Base-by-base conservation (phyloP, 495 filamentous ascomycete genomes). In the Massariosphaeria phaeospora region DNA sequence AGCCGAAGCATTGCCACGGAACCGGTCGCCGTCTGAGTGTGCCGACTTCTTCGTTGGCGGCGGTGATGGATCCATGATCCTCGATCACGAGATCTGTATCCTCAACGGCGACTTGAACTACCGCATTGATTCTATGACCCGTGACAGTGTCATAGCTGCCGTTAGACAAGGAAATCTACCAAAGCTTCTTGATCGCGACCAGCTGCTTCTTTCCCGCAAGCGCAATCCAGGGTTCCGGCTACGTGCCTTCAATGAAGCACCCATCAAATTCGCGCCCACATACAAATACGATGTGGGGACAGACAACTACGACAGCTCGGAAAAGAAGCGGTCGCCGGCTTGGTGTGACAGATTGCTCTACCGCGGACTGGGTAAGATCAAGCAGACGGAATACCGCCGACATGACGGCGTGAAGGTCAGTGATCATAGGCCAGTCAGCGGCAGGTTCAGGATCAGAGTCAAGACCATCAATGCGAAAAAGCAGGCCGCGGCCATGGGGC, bases 91-190 rank as follows among this genome's bases (percentile, higher is more conserved):
- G 68, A 84, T 97, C 17, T 98, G 93, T 64, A 83, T 98, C 44
- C 70, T 96, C 17, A 96, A 97, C 66, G 93, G 93, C 15, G 93
- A 98, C 66, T 80, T 98, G 36, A 98, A 98, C 68, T 98, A 98
- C 71, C 90, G 93, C 34, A 97, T 98, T 63, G 93, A 98, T 68
- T 84, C 89, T n/a, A 95, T 96, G 77, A 84, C 85, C 17, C 85
- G 93, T 9, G 86, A 96, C 63, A 86, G 86, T 7, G 90, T 97
- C 30, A 85, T 98, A 44, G 83, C 83, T 48, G 88, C 85, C 0
- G 76, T 96, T 45, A 84, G 84, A 35, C 72, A 81, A 40, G 83
- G 84, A 55, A 95, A 96, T 61, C 76, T 97, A 2, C 56, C 71
- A n/a, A 93, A 95, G 67, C 79, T 97, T n/a, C 78, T 98, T 0